Conservation (phyloP, 2,329 filamentous ascomycete species). For the Aaosphaeria arxii region DNA sequence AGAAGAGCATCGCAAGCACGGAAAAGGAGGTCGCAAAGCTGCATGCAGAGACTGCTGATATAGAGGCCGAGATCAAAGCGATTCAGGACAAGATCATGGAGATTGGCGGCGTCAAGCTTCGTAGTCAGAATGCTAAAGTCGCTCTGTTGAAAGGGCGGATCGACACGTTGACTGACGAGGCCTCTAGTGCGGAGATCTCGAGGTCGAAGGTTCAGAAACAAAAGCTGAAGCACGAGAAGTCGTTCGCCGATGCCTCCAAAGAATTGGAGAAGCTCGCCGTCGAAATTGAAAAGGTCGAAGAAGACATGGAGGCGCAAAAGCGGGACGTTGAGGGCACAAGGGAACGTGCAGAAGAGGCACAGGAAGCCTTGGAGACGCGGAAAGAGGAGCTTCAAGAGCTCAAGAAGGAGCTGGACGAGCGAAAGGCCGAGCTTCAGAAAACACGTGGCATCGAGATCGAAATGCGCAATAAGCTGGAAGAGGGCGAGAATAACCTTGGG, state of each 20-base stretch:
- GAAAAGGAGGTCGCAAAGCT: slow-evolving; percentile 78
- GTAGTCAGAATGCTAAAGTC: slow-evolving; percentile 85
- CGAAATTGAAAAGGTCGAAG: slow-evolving; percentile 75
- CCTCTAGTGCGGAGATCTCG: slow-evolving; percentile 81
- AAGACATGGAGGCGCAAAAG: slow-evolving; percentile 74
- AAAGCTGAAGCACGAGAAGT: slow-evolving; percentile 80
- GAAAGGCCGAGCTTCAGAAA: slow-evolving; percentile 80
- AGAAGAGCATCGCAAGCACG: slow-evolving; percentile 74
- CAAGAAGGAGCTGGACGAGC: slow-evolving; percentile 84
- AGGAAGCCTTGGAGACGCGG: slow-evolving; percentile 71
- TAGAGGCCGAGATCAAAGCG: slow-evolving; percentile 86
- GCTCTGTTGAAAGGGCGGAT: slow-evolving; percentile 83
- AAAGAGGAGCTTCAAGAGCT: slow-evolving; percentile 75
- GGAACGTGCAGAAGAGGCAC: slow-evolving; percentile 74
- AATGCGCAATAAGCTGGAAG: slow-evolving; percentile 97
- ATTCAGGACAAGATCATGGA: slow-evolving; percentile 98
- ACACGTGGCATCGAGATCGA: slow-evolving; percentile 90
- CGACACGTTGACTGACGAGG: slow-evolving; percentile 72
- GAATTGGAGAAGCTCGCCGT: slow-evolving; percentile 70
- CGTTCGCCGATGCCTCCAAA: slow-evolving; percentile 71
- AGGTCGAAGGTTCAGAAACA: slow-evolving; percentile 95
- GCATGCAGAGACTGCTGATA: slow-evolving; percentile 77
- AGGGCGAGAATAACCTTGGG: slow-evolving; percentile 82
- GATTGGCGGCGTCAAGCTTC: slow-evolving; percentile 88
- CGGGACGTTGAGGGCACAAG: slow-evolving; percentile 71